phyloP scores from a whole-genome alignment of 2,329 filamentous ascomycete species.

The Plectosphaerella sp. region DNA sequence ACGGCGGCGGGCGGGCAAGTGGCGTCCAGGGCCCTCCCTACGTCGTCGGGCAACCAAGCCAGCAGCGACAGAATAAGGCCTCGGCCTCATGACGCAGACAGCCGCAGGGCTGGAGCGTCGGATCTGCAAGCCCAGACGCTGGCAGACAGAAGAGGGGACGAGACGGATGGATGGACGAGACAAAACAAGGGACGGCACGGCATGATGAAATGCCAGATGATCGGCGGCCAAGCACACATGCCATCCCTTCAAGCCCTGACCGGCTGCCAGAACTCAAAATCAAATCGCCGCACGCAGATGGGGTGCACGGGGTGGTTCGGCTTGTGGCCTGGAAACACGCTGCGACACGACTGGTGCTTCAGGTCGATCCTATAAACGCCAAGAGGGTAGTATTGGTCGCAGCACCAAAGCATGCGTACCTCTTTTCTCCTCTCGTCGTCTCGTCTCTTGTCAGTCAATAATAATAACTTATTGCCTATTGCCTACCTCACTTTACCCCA shows the following conservation, averaged over 20 bases:
- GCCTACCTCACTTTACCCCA: too few species aligned
- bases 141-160: not conserved
- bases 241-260: not conserved
- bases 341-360: slow-evolving; percentile 13
- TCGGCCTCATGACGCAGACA: not conserved
- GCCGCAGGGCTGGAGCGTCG: not conserved
- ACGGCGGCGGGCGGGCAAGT: too few species aligned
- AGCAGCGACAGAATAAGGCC: not conserved
- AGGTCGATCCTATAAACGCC: slow-evolving; percentile 12
- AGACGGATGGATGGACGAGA: not conserved
- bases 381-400: slow-evolving; percentile 6
- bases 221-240: not conserved
- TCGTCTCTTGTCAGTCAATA: too few species aligned
- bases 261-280: not conserved
- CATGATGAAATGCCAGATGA: not conserved
- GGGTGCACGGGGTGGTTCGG: not conserved
- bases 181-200: not conserved
- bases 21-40: too few species aligned
- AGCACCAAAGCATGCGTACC: not conserved
- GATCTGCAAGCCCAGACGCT: too few species aligned
- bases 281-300: too few species aligned
- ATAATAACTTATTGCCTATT: too few species aligned
- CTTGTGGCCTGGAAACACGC: not conserved
- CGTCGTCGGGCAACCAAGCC: too few species aligned
- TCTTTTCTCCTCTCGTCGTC: too few species aligned